A percentile compares a stretch with the other conserved stretches of the same genome.
Evolutionary conservation across 352 stramenopile genomes (phyloP).

Genomic region (Globisporangium echinulatum): DNA sequence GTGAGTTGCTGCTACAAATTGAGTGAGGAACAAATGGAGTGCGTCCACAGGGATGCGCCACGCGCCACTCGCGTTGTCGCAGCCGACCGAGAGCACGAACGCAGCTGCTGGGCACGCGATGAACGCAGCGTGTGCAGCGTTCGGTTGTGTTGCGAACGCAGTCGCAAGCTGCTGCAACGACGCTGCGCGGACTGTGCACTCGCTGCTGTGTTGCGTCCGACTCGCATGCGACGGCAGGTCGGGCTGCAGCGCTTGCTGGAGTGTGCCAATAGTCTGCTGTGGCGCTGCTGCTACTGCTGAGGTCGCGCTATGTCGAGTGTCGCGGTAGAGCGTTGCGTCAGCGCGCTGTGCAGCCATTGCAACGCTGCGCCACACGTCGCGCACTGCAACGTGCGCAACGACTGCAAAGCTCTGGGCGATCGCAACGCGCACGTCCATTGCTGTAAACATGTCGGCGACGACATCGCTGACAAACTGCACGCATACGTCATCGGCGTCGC

Average conservation of each 20-base stretch:
- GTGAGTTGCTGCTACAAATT: constrained; percentile 15
- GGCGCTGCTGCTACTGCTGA: neutral
- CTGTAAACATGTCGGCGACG: constrained; percentile 33
- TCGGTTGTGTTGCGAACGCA: constrained; percentile 12
- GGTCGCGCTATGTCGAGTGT: neutral
- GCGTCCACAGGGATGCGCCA: constrained; percentile 23
- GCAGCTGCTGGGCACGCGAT: constrained; percentile 16
- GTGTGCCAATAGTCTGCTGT: neutral
- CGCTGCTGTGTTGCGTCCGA: neutral
- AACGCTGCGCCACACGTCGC: constrained; percentile 20
- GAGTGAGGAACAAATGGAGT: constrained; percentile 18
- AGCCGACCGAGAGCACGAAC: neutral
- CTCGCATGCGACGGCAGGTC: no score
- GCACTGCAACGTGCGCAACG: constrained; percentile 15
- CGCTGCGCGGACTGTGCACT: neutral
- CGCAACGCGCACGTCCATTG: constrained; percentile 33
- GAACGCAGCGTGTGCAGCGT: constrained; percentile 11
- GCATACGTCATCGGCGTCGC: constrained; percentile 29
- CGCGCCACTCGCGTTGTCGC: neutral
- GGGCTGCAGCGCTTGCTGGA: constrained; percentile 14
- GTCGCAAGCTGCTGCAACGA: constrained; percentile 18
- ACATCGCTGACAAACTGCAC: constrained; percentile 27
- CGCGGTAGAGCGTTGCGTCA: constrained; percentile 21
- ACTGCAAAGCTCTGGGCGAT: constrained; percentile 21
- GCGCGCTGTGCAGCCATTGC: constrained; percentile 15